Percentiles rank a stretch among this genome's conserved stretches.
phyloP scores from a whole-genome alignment of 768 basidiomycete species.

The Leccinum truebloodii region DNA sequence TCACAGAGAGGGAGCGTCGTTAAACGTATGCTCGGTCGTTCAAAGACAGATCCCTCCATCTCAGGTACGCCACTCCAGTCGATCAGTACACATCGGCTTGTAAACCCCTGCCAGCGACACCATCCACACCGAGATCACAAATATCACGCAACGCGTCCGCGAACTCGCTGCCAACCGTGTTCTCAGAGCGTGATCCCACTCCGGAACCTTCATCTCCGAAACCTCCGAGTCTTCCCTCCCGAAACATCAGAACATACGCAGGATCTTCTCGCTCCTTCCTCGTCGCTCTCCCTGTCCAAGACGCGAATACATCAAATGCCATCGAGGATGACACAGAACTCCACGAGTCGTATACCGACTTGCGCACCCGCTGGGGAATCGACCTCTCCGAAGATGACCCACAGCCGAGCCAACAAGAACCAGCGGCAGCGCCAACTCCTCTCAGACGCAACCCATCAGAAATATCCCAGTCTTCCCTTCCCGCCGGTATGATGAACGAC shows the following conservation, averaged over 20 bases:
- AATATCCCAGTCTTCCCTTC: conserved; percentile 43
- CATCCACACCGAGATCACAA: neutral
- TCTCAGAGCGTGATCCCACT: conserved; percentile 28
- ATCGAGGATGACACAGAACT: conserved; percentile 51
- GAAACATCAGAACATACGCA: conserved; percentile 66
- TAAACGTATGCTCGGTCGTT: conserved; percentile 72
- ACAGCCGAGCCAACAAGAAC: conserved; percentile 31
- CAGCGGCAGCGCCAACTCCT: neutral
- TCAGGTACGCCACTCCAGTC: conserved; percentile 19
- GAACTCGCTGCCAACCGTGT: conserved; percentile 22
- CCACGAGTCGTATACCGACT: conserved; percentile 74
- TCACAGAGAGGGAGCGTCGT: conserved; percentile 44
- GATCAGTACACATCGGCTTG: neutral
- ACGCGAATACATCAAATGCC: conserved; percentile 25
- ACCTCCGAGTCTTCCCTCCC: conserved; percentile 18
- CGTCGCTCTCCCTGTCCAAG: conserved; percentile 51
- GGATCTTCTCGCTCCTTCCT: conserved; percentile 82
- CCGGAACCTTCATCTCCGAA: conserved; percentile 32
- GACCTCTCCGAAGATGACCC: conserved; percentile 78
- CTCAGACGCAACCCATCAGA: conserved; percentile 30
- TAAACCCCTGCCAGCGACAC: conserved; percentile 5
- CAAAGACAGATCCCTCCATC: conserved; percentile 61
- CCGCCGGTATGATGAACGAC: conserved; percentile 67
- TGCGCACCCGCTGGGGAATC: conserved; percentile 80
- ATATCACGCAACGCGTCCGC: conserved; percentile 24